Evolutionary conservation across 345 rosid species (phyloP).

Genomic region (Pugionium cornutum): DNA sequence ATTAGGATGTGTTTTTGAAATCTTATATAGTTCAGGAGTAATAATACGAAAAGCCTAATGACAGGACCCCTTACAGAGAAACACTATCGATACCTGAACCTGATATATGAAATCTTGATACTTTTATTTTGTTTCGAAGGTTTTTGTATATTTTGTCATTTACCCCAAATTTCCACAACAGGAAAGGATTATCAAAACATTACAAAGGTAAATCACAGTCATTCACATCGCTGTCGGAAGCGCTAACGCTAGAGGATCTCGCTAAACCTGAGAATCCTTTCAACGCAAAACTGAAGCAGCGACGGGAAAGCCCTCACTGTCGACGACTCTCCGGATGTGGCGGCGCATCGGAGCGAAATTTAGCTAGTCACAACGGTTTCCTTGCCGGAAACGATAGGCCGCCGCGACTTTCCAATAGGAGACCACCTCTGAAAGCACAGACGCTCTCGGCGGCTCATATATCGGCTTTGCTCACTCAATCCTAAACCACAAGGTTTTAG

Average conservation of each 20-base stretch:
- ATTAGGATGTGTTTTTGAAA: neutral
- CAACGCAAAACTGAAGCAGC: constrained; percentile 43
- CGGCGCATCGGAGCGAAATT: constrained; percentile 32
- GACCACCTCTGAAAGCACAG: constrained; percentile 34
- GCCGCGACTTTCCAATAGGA: constrained; percentile 30
- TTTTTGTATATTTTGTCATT: neutral
- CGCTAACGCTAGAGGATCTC: constrained; percentile 38
- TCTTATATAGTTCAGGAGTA: neutral
- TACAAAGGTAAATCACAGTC: constrained; percentile 52
- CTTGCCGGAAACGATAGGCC: constrained; percentile 26
- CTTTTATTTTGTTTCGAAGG: neutral
- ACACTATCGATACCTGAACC: neutral
- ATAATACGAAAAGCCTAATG: neutral
- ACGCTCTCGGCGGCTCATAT: constrained; percentile 43
- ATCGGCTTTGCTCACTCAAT: constrained; percentile 31
- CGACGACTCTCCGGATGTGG: constrained; percentile 33
- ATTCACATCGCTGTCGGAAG: constrained; percentile 39
- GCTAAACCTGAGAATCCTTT: constrained; percentile 47
- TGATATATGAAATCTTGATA: neutral
- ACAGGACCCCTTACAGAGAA: neutral
- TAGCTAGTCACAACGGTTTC: constrained; percentile 23
- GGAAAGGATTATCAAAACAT: constrained; percentile 49
- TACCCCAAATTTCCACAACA: constrained; percentile 12
- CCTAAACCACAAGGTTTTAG: constrained; percentile 28
- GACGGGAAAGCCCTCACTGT: constrained; percentile 31